Percentiles rank a stretch among this genome's conserved stretches.
phyloP scores from a whole-genome alignment of 1,284 basidiomycete genomes.

The Heterobasidion parviporum region DNA sequence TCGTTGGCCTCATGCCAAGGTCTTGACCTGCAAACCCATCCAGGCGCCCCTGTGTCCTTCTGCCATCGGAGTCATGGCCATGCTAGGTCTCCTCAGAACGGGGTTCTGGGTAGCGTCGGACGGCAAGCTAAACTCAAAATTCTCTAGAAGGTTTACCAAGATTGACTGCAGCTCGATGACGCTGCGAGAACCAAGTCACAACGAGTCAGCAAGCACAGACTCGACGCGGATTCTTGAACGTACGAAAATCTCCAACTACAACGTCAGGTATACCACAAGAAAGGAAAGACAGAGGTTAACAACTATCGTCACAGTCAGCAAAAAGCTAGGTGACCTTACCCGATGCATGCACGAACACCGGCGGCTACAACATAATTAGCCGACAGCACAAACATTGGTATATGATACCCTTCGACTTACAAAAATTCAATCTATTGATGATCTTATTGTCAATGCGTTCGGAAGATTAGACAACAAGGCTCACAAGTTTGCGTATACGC shows the following conservation, averaged over 20 bases:
- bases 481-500: constrained; percentile 45
- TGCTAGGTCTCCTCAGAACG: constrained; percentile 4
- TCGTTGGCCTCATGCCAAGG: neutral
- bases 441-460: neutral
- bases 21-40: constrained; percentile 9
- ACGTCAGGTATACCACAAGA: too few relatives aligned
- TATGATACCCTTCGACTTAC: constrained; percentile 3
- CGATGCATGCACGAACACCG: constrained; percentile 23
- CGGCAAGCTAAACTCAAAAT: constrained; percentile 16
- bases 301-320: neutral
- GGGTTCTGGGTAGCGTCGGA: neutral
- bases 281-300: neutral
- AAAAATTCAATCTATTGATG: constrained; percentile 15
- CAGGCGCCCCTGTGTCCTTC: constrained; percentile 2
- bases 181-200: constrained; percentile 6
- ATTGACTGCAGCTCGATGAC: constrained; percentile 20
- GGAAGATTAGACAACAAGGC: constrained; percentile 10
- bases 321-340: constrained; percentile 16
- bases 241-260: neutral
- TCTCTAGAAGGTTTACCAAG: constrained; percentile 14
- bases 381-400: neutral
- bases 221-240: neutral
- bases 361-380: constrained; percentile 9
- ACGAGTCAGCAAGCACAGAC: neutral
- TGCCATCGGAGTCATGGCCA: constrained; percentile 8